Conservation (phyloP, 2,329 filamentous ascomycete species). For the Aschersonia sp. region DNA sequence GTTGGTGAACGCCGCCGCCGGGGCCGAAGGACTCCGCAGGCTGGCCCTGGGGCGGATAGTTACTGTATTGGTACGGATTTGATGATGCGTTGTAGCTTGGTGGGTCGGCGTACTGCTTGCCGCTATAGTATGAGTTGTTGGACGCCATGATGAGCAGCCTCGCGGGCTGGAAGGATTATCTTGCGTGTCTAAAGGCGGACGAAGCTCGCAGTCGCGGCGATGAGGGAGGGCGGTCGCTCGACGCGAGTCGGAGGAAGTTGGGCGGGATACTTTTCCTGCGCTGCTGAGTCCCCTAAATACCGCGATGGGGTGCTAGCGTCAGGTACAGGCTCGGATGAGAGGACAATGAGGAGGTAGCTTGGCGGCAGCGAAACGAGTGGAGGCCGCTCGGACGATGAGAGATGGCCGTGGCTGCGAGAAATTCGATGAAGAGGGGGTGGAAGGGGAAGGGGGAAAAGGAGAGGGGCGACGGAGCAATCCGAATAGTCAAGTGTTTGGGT, state of each 20-base stretch:
- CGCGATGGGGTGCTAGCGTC: background rate
- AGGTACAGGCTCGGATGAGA: background rate
- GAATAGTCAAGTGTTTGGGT: background rate
- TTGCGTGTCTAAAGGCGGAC: background rate
- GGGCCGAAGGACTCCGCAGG: constrained; percentile 10
- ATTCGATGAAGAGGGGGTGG: background rate
- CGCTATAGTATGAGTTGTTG: constrained; percentile 46
- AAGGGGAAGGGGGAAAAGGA: background rate
- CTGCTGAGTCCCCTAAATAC: background rate
- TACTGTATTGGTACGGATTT: constrained; percentile 22
- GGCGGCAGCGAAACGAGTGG: background rate
- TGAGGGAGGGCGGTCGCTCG: background rate
- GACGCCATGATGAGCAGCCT: constrained; percentile 35
- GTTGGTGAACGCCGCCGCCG: constrained; percentile 16
- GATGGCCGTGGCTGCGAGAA: background rate
- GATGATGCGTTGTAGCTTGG: constrained; percentile 27
- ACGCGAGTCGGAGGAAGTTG: background rate
- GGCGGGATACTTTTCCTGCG: background rate
- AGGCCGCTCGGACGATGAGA: background rate
- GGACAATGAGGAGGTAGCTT: background rate
- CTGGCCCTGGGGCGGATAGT: constrained; percentile 6
- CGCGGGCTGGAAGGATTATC: background rate
- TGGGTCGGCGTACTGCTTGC: constrained; percentile 18
- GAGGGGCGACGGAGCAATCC: background rate
- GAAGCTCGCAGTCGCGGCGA: background rate